phyloP scores from a whole-genome alignment of 2,329 filamentous ascomycete genomes.

The Aspergillus ochraceoroseus region DNA sequence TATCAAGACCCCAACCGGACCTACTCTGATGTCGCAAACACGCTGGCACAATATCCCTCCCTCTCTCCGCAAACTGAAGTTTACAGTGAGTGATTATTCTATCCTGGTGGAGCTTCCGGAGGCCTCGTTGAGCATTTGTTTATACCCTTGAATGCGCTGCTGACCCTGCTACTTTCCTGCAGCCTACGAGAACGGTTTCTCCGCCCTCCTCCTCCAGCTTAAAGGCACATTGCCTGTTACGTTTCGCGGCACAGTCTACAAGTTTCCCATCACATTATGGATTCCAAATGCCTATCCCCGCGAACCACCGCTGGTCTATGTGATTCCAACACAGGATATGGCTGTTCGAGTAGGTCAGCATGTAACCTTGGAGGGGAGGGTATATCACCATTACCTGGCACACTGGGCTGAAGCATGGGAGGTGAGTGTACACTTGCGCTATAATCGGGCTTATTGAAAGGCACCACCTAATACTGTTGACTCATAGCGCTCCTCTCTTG shows the following conservation, averaged over 20 bases:
- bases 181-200: slow-evolving; percentile 86
- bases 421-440: slow-evolving; percentile 52
- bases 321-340: slow-evolving; percentile 85
- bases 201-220: slow-evolving; percentile 79
- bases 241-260: slow-evolving; percentile 83
- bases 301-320: slow-evolving; percentile 80
- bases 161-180: slow-evolving; percentile 13
- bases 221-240: slow-evolving; percentile 83
- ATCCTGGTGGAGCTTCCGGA: background rate
- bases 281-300: slow-evolving; percentile 84
- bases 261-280: slow-evolving; percentile 90
- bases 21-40: slow-evolving; percentile 84
- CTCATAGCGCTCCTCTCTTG: slow-evolving; percentile 67
- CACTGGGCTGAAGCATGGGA: slow-evolving; percentile 88
- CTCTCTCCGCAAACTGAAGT: slow-evolving; percentile 86
- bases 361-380: slow-evolving; percentile 83
- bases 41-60: slow-evolving; percentile 71
- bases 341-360: slow-evolving; percentile 86
- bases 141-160: background rate
- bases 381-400: slow-evolving; percentile 93
- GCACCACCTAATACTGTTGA: background rate
- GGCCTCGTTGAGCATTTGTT: background rate
- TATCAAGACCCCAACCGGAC: slow-evolving; percentile 89
- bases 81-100: slow-evolving; percentile 63
- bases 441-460: background rate